Percentiles rank a stretch among this genome's conserved stretches.
These are phyloP conservation scores for Trichoderma sp. DNA, from an alignment of 2,329 filamentous ascomycete genomes.

Conservation along the genomic window DNA sequence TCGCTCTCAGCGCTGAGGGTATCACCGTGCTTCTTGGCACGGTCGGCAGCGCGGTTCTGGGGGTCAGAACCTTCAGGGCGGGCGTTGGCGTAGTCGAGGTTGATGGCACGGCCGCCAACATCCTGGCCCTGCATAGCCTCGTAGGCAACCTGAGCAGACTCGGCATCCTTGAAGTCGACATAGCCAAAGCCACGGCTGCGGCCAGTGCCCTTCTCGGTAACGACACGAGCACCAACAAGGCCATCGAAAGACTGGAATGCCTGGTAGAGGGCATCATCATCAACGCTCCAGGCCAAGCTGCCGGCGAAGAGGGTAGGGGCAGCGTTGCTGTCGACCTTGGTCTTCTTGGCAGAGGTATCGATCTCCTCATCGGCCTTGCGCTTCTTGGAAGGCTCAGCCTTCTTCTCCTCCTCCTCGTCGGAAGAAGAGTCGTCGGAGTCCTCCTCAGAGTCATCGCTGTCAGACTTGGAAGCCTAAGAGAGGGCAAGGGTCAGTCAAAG, in stretches of 20 bases:
- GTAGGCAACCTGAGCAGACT: constrained; percentile 68
- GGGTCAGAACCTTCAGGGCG: constrained; percentile 55
- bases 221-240: constrained; percentile 70
- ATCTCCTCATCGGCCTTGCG: constrained; percentile 50
- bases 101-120: constrained; percentile 71
- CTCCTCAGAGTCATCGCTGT: constrained; percentile 33
- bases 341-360: constrained; percentile 61
- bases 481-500: background rate
- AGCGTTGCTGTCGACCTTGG: constrained; percentile 56
- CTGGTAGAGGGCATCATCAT: constrained; percentile 75
- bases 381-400: constrained; percentile 46
- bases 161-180: constrained; percentile 74
- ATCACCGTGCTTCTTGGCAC: constrained; percentile 73
- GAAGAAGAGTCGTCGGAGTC: constrained; percentile 39
- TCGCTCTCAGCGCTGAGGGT: constrained; percentile 74
- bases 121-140: constrained; percentile 72
- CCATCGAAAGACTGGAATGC: constrained; percentile 80
- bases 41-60: constrained; percentile 59
- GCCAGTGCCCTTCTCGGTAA: constrained; percentile 76
- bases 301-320: constrained; percentile 77
- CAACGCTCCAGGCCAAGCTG: constrained; percentile 86
- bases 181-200: constrained; percentile 93
- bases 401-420: constrained; percentile 38
- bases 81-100: constrained; percentile 74
- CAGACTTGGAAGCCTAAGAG: constrained; percentile 25